Base-by-base conservation (phyloP, 306 rosid genomes). In the Astragalus glycyphyllos region DNA sequence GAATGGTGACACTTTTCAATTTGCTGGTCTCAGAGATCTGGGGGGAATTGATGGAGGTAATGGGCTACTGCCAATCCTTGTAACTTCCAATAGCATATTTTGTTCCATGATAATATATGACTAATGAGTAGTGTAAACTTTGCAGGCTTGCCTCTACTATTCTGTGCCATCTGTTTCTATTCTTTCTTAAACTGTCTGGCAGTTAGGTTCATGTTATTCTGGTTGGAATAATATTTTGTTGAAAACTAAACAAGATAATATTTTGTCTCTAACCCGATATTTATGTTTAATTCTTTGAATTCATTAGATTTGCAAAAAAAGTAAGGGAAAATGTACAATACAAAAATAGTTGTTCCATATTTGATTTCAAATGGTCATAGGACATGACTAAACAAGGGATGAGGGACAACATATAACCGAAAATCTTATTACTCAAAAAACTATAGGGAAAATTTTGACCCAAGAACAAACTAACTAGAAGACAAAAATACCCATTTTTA, bases 1-100 rank as follows among this genome's bases (percentile, higher is more conserved):
- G 99, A 64, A 91, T 94, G 96, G 99, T 94, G 90, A 87, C 99
- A 53, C 97, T 94, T 65, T 94, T 91, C 92, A 94, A 94, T 86
- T 84, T 91, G 79, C 77, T 94, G 8, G 99, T 94, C 86, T 68
- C 80, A 83, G 96, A 88, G 66, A 81, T 86, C 68, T 94, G 99
- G 97, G 90, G 86, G 2, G 35, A 11, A 46, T 85, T 96, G 91
- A 86, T 89, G 91, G 85, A 88, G 96, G 99, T 94, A 90, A 20
- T 44, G 35, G 59, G 37, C 49, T 65, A 68, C 73, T 55, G 13
- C 53, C 77, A 46, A 12, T 55, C 58, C 63, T 59, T 55, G 11
- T 57, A 23, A 54, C 58, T 41, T 74, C 13, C 31, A 11, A 13
- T 67, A 56, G 41, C 59, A 40, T 69, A 55, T 45, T 72, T 72